A percentile compares a stretch with the other conserved stretches of the same genome.
Conservation (phyloP, 2,329 filamentous ascomycete species). For the Hymenoscyphus linearis region DNA sequence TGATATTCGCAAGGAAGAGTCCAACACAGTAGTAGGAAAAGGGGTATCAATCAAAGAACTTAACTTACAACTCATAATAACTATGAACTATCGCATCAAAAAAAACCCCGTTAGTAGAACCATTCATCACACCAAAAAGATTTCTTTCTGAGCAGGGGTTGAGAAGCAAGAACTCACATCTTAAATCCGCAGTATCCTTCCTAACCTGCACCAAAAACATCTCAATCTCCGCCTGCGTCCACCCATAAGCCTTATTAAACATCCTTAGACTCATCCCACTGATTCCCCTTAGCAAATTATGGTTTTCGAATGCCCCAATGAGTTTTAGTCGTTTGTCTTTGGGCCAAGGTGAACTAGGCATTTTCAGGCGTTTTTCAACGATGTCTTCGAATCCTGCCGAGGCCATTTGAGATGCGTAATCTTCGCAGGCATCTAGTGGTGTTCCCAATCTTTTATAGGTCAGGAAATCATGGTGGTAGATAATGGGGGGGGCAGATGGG, state of each 20-base stretch:
- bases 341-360: slow-evolving; percentile 16
- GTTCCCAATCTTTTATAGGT: slow-evolving; percentile 2
- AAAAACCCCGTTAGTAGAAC: not conserved
- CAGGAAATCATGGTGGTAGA: slow-evolving; percentile 32
- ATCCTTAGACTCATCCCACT: slow-evolving; percentile 18
- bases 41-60: too few species aligned
- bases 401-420: slow-evolving; percentile 7
- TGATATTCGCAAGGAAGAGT: too few species aligned
- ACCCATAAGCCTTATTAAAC: slow-evolving; percentile 16
- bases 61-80: slow-evolving; percentile 10
- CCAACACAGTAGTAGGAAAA: too few species aligned
- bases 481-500: not conserved
- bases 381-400: slow-evolving; percentile 28
- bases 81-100: not conserved
- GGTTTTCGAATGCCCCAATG: slow-evolving; percentile 19
- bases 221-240: slow-evolving; percentile 15
- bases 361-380: slow-evolving; percentile 9
- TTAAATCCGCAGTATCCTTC: slow-evolving; percentile 14
- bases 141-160: too few species aligned
- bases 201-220: slow-evolving; percentile 16
- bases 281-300: slow-evolving; percentile 16
- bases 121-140: not conserved
- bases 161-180: not conserved
- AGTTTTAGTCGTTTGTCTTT: slow-evolving; percentile 17
- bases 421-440: slow-evolving; percentile 4